These are phyloP conservation scores for Yamadazyma nakazawae DNA, from an alignment of 805 yeast species.

Conservation along the genomic window DNA sequence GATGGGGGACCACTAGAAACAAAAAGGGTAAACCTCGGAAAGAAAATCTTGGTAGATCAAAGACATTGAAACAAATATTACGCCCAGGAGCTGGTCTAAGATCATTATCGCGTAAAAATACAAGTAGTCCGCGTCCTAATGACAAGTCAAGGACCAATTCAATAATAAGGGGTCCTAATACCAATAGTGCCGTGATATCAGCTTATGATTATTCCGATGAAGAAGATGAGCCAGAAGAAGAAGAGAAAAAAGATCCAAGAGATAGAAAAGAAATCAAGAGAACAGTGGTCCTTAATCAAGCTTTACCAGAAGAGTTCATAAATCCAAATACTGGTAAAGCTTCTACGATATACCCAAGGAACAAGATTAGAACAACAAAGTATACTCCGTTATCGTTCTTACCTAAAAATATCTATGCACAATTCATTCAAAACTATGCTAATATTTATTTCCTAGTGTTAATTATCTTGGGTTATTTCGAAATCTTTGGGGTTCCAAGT, in stretches of 20 bases:
- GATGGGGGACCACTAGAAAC: constrained; percentile 91
- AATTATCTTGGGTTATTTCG: constrained; percentile 75
- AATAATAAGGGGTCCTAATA: constrained; percentile 16
- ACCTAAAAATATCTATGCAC: constrained; percentile 78
- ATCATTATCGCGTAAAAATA: constrained; percentile 5
- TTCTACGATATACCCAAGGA: constrained; percentile 63
- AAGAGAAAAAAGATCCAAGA: constrained; percentile 26
- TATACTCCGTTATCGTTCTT: constrained; percentile 87
- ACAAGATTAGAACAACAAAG: constrained; percentile 92
- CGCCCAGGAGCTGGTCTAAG: constrained; percentile 17
- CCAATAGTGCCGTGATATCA: constrained; percentile 24
- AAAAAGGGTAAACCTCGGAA: constrained; percentile 61
- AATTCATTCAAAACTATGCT: constrained; percentile 80
- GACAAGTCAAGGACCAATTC: constrained; percentile 16
- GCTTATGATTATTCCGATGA: constrained; percentile 20
- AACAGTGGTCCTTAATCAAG: constrained; percentile 55
- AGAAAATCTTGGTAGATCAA: constrained; percentile 50
- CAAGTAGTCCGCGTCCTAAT: constrained; percentile 5
- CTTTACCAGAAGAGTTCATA: constrained; percentile 54
- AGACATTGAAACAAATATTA: constrained; percentile 50
- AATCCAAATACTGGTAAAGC: constrained; percentile 63
- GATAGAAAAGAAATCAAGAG: constrained; percentile 37
- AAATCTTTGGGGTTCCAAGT: constrained; percentile 75
- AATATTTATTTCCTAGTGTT: constrained; percentile 80
- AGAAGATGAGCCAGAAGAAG: constrained; percentile 27